These are phyloP conservation scores for Persicaria tinctoria DNA, from an alignment of 148 eudicot genomes.

Conservation along the genomic window DNA sequence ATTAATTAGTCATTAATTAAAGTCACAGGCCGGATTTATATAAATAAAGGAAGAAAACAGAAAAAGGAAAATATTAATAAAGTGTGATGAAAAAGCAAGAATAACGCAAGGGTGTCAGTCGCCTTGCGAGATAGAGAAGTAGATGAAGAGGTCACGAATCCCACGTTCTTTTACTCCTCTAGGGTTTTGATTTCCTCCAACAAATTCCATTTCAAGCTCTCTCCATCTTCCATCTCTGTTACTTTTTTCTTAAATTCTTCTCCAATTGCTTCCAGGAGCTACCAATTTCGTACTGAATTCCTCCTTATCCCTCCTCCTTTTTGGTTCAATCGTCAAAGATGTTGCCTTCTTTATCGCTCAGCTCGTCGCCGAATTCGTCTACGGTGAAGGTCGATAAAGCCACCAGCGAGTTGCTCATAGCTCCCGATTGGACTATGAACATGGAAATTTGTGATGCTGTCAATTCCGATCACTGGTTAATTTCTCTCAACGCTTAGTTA, in stretches of 20 bases:
- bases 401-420: constrained; percentile 79
- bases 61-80: not conserved
- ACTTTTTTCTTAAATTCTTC: not conserved
- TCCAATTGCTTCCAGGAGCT: not conserved
- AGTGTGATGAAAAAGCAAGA: constrained; percentile 7
- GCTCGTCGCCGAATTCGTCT: constrained; percentile 41
- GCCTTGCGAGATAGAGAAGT: not conserved
- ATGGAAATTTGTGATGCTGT: constrained; percentile 82
- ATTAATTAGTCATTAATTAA: not conserved
- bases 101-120: constrained; percentile 10
- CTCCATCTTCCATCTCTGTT: not conserved
- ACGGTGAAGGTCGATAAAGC: constrained; percentile 74
- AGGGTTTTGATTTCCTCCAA: constrained; percentile 13
- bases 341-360: constrained; percentile 32
- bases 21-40: not conserved
- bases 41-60: not conserved
- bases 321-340: constrained; percentile 15
- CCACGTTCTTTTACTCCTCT: constrained; percentile 1
- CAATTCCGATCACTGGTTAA: constrained; percentile 62
- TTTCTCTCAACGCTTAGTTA: not conserved
- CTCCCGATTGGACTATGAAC: constrained; percentile 91
- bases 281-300: not conserved
- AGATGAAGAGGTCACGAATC: constrained; percentile 12
- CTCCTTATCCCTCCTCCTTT: not conserved
- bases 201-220: constrained; percentile 5